Conservation (phyloP, 768 basidiomycete genomes). For the Termitomyces heimii region DNA sequence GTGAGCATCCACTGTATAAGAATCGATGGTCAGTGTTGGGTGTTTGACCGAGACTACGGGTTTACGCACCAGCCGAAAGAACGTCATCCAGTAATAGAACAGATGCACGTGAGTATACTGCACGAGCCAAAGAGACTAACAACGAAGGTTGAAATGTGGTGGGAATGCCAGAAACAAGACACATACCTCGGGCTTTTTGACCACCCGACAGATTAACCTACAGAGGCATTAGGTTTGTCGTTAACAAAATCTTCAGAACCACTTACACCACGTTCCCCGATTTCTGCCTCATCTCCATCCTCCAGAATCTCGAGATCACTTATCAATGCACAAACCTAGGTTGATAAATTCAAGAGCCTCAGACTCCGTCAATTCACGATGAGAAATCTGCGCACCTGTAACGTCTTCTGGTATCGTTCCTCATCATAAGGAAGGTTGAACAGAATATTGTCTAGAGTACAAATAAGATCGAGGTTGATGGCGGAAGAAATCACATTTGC, state of each 20-base stretch:
- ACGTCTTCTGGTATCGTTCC: conserved; percentile 69
- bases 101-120: conserved; percentile 85
- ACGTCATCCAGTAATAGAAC: conserved; percentile 84
- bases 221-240: too few relatives aligned
- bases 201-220: conserved; percentile 53
- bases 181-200: conserved; percentile 61
- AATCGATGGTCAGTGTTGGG: neutral
- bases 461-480: neutral
- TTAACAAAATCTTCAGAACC: neutral
- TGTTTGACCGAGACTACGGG: conserved; percentile 12
- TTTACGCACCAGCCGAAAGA: conserved; percentile 39
- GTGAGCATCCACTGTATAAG: conserved; percentile 73
- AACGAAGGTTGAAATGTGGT: neutral
- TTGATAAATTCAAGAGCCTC: neutral
- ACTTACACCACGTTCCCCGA: conserved; percentile 77
- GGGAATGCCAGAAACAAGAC: neutral
- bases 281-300: conserved; percentile 84
- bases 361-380: conserved; percentile 19
- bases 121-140: conserved; percentile 70
- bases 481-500: neutral
- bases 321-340: conserved; percentile 56
- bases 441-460: conserved; percentile 48
- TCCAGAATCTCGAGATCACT: conserved; percentile 78
- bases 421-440: conserved; percentile 67
- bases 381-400: conserved; percentile 45